Evolutionary conservation across 1,139 yeast genomes (phyloP), one percentile per base, ranked within the genome.

Genomic region (Pichia sp.): DNA sequence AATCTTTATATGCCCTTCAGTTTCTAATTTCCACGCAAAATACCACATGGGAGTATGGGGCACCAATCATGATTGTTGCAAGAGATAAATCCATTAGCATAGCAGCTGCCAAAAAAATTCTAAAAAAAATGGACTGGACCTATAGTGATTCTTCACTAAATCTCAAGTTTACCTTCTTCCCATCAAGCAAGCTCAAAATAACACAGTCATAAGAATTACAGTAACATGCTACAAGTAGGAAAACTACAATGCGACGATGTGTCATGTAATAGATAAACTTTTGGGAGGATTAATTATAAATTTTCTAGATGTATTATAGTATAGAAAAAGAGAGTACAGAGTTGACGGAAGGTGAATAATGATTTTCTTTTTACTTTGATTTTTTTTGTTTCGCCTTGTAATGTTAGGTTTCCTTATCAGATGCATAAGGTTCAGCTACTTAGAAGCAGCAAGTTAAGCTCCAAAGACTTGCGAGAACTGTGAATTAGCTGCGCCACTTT

Each of bases 401-500:
- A 19, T 19, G 23, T 19, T 19, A 3, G 23, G 23, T 19, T 19
- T 19, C 23, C 23, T 19, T 19, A 19, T 19, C 23, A 3, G 23
- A 3, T 19, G 23, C 23, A 3, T 19, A 19, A 19, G 23, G 23
- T 19, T 19, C 3, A 19, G n/a, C 23, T 19, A 19, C 23, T 19
- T 19, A 19, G 3, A 15, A n/a, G 16, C 8, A 40, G 8, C 34
- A 8, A 31, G 2, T 38, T 31, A 31, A 31, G 46, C 36, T 48
- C 62, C 62, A 34, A 75, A 69, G 19, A 72, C 72, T 63, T 73
- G 76, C 29, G 78, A 71, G 59, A 80, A 72, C 61, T 76, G 77
- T 56, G 81, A 66, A 42, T 53, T 56, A 30, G 58, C 70, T 47
- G 84, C 80, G 41, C 85, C 84, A 55, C 70, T 65, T 65, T 81